Percentiles rank a stretch among this genome's conserved stretches.
These are phyloP conservation scores for Solanum raphanifolium DNA, from an alignment of 257 asterid species.

Conservation along the genomic window DNA sequence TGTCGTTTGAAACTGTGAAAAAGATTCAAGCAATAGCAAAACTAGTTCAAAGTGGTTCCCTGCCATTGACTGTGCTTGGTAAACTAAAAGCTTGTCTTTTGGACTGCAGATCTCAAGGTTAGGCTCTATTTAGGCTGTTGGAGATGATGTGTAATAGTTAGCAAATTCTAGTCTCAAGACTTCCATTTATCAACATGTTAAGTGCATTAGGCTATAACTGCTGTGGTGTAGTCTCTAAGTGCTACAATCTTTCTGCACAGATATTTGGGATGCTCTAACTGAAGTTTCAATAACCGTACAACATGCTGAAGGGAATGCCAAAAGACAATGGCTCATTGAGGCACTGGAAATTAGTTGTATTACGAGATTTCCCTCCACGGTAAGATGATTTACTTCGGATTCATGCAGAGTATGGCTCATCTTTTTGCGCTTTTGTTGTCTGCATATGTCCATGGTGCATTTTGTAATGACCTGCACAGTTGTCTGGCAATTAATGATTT, in stretches of 20 bases:
- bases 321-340: conserved; percentile 80
- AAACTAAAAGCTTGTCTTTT: conserved; percentile 51
- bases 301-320: conserved; percentile 39
- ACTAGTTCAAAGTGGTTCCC: conserved; percentile 56
- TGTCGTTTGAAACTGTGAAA: conserved; percentile 20
- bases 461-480: not conserved
- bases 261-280: conserved; percentile 69
- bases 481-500: not conserved
- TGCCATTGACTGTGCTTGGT: conserved; percentile 57
- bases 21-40: conserved; percentile 64
- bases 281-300: conserved; percentile 60
- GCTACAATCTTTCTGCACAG: conserved; percentile 24
- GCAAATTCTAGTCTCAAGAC: not conserved
- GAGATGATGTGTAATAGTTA: not conserved
- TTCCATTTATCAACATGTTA: not conserved
- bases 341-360: conserved; percentile 68
- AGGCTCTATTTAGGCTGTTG: conserved; percentile 9
- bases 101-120: conserved; percentile 57
- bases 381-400: conserved; percentile 16
- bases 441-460: not conserved
- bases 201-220: not conserved
- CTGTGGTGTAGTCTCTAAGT: not conserved
- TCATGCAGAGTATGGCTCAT: not conserved
- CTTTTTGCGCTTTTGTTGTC: not conserved
- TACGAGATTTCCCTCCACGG: conserved; percentile 84